Base-by-base conservation (phyloP, 192 early-diverging fungal genomes). In the Coemansia sp. region DNA sequence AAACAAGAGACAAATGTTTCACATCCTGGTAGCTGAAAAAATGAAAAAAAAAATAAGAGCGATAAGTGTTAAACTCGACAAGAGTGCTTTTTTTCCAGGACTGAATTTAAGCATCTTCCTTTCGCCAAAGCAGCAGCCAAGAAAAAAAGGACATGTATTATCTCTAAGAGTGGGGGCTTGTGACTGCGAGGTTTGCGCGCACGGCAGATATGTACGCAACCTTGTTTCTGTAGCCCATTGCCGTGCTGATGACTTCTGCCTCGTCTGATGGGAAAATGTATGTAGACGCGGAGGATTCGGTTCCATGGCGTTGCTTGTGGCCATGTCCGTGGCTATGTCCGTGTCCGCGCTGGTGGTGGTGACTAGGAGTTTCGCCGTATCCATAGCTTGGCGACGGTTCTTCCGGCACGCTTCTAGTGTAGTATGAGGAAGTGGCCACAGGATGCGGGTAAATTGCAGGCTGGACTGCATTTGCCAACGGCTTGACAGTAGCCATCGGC, bases 141-240 rank as follows among this genome's bases (percentile, higher is more conserved):
- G 30, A 32, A 6, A 32, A 32, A 32, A 32, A n/a, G n/a, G 4
- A 3, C 30, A 6, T 32, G 30, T 8, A 8, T 32, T 42, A 34
- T 9, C 4, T 16, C 39, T 42, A 23, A 20, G 22, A 51, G 6
- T 51, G 24, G 0, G 22, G 23, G 49, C 22, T 27, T 23, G 49
- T 25, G 10, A 22, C 3, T 23, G 20, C 25, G 24, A 51, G 10
- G 49, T 25, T 42, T 28, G 52, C 62, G 14, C 48, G 18, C 42
- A 55, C 48, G 8, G 35, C 62, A 32, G 62, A 64, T 7, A 57
- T 64, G 14, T 25, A 49, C 39, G 35, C 54, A 4, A 56, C 25
- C 19, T 64, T 64, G 54, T 35, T 64, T 28, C 18, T 45, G 46
- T 48, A 58, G 25, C 25, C 28, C 55, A 58, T 64, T 13, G 63